Evolutionary conservation across 116 monocot species (phyloP), one percentile per base, ranked within the genome.

Genomic region (Thalassia testudinum): DNA sequence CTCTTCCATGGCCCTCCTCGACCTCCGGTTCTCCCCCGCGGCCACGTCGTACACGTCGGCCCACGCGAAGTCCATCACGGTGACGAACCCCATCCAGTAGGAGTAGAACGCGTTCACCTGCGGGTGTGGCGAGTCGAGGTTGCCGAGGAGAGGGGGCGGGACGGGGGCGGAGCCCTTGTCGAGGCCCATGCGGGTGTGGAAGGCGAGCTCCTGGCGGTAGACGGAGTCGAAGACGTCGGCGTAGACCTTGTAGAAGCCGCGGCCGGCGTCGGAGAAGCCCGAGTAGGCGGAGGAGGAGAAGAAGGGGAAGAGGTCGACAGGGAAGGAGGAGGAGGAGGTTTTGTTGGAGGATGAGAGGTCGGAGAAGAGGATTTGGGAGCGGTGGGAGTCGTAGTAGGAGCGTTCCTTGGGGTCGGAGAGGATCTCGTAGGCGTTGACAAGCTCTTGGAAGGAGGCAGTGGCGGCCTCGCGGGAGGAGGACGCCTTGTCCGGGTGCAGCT

Each of bases 281-380:
- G 95, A 85, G 63, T 58, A 95, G 25, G 74, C 81, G 15, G 88
- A 79, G n/a, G 59, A 62, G 11, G 84, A 72, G 64, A 87, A 84
- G 73, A 70, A 93, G 7, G 75, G 58, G 57, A 68, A 87, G 52
- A 87, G 66, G 52, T 87, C 81, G 42, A 87, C 29, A 49, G 72
- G 79, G 49, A 69, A 71, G 60, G 53, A 63, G 13, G 75, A 62
- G 21, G 74, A 62, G 42, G 73, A 53, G 26, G 57, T 38, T 51
- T 47, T 21, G 0, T 50, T 55, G 25, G 45, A 44, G 28, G 58
- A 43, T 19, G 47, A 19, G 51, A 58, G 49, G 44, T 70, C 67
- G 42, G 95, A 66, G 76, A 95, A 95, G 71, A 95, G 88, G 64
- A 97, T 97, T 59, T 88, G 88, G 27, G 85, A 88, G 7, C 95